Conservation (phyloP, 768 basidiomycete species). For the Chalciporus chontae region DNA sequence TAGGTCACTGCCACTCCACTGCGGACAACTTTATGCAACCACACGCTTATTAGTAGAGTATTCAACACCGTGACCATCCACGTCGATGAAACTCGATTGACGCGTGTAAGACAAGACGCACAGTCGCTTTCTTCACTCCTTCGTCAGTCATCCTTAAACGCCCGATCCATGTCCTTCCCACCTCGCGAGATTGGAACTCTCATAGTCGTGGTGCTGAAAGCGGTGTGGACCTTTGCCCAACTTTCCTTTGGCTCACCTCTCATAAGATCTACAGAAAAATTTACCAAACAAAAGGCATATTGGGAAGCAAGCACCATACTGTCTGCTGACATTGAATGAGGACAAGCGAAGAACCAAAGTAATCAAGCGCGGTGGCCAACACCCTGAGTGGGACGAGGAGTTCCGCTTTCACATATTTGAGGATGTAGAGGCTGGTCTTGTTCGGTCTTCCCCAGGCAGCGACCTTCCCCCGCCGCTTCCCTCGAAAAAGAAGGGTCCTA, state of each 20-base stretch:
- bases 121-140: slow-evolving; percentile 4
- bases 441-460: slow-evolving; percentile 38
- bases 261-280: slow-evolving; percentile 58
- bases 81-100: slow-evolving; percentile 17
- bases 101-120: slow-evolving; percentile 16
- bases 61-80: neutral
- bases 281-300: slow-evolving; percentile 89
- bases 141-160: neutral
- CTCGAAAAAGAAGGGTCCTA: slow-evolving; percentile 53
- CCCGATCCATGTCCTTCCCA: slow-evolving; percentile 49
- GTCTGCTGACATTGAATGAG: slow-evolving; percentile 70
- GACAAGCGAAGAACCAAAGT: slow-evolving; percentile 87
- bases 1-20: slow-evolving; percentile 20
- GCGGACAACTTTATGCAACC: neutral
- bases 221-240: slow-evolving; percentile 52
- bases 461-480: slow-evolving; percentile 64
- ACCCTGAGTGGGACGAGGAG: slow-evolving; percentile 99
- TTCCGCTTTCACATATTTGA: slow-evolving; percentile 88
- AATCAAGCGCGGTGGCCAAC: slow-evolving; percentile 96
- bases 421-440: slow-evolving; percentile 56
- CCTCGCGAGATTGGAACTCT: slow-evolving; percentile 87
- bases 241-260: slow-evolving; percentile 8
- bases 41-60: neutral
- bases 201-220: slow-evolving; percentile 90
- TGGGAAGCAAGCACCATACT: slow-evolving; percentile 98